These are phyloP conservation scores for Entamoeba invadens DNA, from an alignment of 208 protist genomes.

Conservation along the genomic window DNA sequence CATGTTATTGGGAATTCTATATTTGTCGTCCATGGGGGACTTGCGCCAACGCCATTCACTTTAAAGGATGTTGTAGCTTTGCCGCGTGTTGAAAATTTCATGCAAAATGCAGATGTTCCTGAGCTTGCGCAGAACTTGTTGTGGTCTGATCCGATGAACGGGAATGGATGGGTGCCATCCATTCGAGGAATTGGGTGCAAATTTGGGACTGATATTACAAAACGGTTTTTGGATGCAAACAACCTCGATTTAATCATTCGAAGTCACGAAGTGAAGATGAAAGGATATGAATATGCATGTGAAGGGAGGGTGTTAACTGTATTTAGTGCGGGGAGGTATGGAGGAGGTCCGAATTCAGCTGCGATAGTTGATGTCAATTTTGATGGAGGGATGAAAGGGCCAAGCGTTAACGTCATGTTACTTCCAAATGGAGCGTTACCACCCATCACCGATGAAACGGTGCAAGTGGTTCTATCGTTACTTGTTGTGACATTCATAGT, in stretches of 20 bases:
- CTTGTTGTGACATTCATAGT: not conserved
- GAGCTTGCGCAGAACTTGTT: not conserved
- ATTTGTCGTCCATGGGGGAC: conserved; percentile 32
- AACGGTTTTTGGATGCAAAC: not conserved
- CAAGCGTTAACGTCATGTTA: not conserved
- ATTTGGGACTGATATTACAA: not conserved
- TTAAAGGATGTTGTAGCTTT: conserved; percentile 13
- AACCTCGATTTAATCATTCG: not conserved
- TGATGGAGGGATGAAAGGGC: not conserved
- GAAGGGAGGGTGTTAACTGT: not conserved
- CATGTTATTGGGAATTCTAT: not conserved
- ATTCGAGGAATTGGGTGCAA: not conserved
- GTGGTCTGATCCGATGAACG: not conserved
- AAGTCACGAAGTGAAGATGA: not conserved
- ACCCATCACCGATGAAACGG: not conserved
- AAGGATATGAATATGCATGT: not conserved
- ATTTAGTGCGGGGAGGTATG: not conserved
- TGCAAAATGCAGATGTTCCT: not conserved
- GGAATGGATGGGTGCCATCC: not conserved
- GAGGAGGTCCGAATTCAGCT: not conserved
- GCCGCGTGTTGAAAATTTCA: not conserved
- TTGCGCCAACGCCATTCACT: conserved; percentile 11
- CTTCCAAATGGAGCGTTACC: not conserved
- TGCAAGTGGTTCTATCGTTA: not conserved
- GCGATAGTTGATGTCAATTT: not conserved